phyloP scores from a whole-genome alignment of 202 grass and related monocot species.

The Panicum virgatum region DNA sequence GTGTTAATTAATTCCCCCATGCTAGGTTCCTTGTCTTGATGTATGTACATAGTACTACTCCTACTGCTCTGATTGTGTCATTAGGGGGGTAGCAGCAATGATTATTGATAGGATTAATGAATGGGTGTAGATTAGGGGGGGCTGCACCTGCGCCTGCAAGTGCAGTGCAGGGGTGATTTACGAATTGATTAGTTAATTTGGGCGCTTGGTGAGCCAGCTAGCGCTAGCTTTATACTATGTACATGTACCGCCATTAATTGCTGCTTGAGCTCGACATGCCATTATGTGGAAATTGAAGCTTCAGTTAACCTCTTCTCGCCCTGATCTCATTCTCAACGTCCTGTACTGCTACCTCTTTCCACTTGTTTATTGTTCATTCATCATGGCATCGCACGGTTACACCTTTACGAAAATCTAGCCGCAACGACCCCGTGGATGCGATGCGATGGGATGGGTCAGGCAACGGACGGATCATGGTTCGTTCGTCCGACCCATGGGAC shows the following conservation, averaged over 20 bases:
- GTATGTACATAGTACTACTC: slow-evolving; percentile 37
- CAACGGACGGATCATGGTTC: neutral
- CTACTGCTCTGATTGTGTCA: slow-evolving; percentile 44
- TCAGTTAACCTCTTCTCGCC: slow-evolving; percentile 15
- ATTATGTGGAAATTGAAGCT: slow-evolving; percentile 43
- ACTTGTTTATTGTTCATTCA: neutral
- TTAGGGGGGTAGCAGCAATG: slow-evolving; percentile 14
- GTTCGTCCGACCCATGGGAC: neutral
- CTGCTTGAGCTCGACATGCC: slow-evolving; percentile 39
- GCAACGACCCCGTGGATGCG: neutral
- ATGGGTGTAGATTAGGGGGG: slow-evolving; percentile 40
- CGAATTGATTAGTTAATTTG: slow-evolving; percentile 50
- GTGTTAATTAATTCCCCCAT: slow-evolving; percentile 48
- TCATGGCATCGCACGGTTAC: neutral
- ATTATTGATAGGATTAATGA: slow-evolving; percentile 35
- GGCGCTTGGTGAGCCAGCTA: slow-evolving; percentile 34
- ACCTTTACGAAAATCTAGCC: slow-evolving; percentile 19
- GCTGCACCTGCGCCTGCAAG: neutral
- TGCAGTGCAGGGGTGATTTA: neutral
- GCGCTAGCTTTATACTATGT: slow-evolving; percentile 36
- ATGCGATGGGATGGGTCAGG: neutral
- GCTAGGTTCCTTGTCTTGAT: slow-evolving; percentile 41
- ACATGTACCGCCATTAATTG: slow-evolving; percentile 42
- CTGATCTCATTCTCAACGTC: neutral
- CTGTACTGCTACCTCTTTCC: neutral